Evolutionary conservation across 257 asterid species (phyloP), one percentile per base, ranked within the genome.

Genomic region (Solanum sejunctum): DNA sequence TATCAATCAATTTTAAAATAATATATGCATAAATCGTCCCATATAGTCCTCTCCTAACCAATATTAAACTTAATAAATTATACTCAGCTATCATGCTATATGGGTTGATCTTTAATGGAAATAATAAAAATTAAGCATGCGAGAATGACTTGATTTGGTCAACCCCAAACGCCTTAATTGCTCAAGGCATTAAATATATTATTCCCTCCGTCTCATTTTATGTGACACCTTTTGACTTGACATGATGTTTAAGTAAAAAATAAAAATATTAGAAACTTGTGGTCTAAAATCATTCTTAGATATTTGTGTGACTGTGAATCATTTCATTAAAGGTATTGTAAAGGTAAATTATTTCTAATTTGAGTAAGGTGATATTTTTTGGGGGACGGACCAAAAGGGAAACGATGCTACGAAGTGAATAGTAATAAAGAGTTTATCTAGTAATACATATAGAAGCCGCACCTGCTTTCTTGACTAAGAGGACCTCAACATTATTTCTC

Each of bases 381-480:
- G 1, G 1, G 2, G 32, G 32, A 28, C 32, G 32, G 2, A 28
- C 32, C 28, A 26, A 26, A 26, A 26, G 1, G 28, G 28, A 26
- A 26, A 26, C 1, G 28, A 26, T 1, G 28, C 26, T 26, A 26
- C 26, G 20, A n/a, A n/a, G n/a, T n/a, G 28, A 79, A 21, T 79
- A 2, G 28, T 1, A 26, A 26, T 26, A 83, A 87, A 83, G 73
- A 80, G 87, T 28, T 71, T 36, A 47, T 84, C 58, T 63, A 41
- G 54, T 56, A 75, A 54, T 56, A 39, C 49, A 75, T 1, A 36
- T 2, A 67, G 49, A 69, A 88, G 70, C 81, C 1, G 70, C 83
- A 92, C 89, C 94, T 90, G 90, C 95, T 91, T 84, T 85, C 88
- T 88, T 93, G 90, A 90, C 93, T 26, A 88, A 88, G 85, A 18